Evolutionary conservation across 208 protist genomes (phyloP).

Genomic region (Acanthamoeba pearcei): DNA sequence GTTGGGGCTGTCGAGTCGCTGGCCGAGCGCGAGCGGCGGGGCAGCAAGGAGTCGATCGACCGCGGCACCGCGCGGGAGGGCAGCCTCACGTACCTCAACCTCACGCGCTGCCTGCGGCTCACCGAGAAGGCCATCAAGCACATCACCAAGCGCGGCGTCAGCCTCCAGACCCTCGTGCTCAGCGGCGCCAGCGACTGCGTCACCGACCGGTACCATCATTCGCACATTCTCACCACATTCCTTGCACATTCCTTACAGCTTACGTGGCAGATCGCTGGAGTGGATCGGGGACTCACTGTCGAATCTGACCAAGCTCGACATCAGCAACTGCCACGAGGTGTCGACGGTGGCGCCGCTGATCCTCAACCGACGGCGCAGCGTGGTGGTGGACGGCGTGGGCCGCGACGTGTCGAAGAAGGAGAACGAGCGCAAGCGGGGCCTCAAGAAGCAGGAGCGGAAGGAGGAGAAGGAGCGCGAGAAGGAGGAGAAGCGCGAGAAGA

Average conservation of each 20-base stretch:
- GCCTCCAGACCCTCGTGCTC: constrained; percentile 35
- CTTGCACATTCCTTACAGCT: neutral
- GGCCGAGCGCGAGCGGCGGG: neutral
- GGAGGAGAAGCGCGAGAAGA: constrained; percentile 37
- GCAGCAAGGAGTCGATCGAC: constrained; percentile 22
- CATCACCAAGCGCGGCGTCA: constrained; percentile 34
- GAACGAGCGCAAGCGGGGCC: neutral
- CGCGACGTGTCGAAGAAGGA: neutral
- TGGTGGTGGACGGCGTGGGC: constrained; percentile 13
- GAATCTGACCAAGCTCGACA: constrained; percentile 47
- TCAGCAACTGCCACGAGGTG: constrained; percentile 67
- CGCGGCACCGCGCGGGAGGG: neutral
- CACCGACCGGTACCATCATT: neutral
- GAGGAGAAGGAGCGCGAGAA: constrained; percentile 32
- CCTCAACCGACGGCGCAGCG: constrained; percentile 13
- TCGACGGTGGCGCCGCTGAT: constrained; percentile 41
- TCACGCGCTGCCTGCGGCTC: constrained; percentile 35
- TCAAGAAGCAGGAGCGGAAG: constrained; percentile 25
- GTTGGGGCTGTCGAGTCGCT: no score
- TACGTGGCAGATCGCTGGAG: neutral
- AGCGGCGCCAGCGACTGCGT: constrained; percentile 61
- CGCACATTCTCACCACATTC: neutral
- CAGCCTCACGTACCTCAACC: constrained; percentile 38
- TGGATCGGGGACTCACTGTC: constrained; percentile 29
- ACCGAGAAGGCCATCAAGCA: constrained; percentile 66